Percentiles rank a stretch among this genome's conserved stretches.
phyloP scores from a whole-genome alignment of 495 filamentous ascomycete genomes.

The Baudoinia panamericana region DNA sequence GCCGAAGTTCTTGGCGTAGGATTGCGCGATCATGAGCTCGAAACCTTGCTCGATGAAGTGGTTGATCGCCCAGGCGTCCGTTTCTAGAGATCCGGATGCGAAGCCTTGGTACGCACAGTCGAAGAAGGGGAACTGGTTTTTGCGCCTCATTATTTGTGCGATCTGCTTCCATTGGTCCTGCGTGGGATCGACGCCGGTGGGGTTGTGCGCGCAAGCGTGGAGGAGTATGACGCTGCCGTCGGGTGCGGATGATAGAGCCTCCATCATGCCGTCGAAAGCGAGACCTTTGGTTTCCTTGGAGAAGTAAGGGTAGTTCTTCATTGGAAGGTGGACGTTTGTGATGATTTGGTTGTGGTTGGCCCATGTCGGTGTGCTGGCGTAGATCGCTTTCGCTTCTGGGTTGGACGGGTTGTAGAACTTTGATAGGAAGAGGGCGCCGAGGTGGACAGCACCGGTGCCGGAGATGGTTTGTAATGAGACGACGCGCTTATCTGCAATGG shows the following conservation, averaged over 20 bases:
- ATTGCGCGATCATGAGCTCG: slow-evolving; percentile 90
- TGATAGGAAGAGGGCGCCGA: slow-evolving; percentile 76
- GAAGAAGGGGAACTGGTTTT: slow-evolving; percentile 94
- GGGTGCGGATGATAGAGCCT: slow-evolving; percentile 52
- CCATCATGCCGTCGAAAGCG: slow-evolving; percentile 79
- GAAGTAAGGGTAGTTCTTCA: slow-evolving; percentile 89
- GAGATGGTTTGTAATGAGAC: slow-evolving; percentile 53
- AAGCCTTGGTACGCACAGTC: slow-evolving; percentile 98
- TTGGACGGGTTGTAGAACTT: slow-evolving; percentile 51
- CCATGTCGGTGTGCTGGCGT: slow-evolving; percentile 92
- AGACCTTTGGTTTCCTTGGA: slow-evolving; percentile 70
- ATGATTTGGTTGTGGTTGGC: slow-evolving; percentile 99
- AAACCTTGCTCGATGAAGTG: slow-evolving; percentile 92
- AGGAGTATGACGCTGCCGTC: slow-evolving; percentile 75
- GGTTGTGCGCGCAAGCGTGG: slow-evolving; percentile 96
- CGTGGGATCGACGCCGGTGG: slow-evolving; percentile 92
- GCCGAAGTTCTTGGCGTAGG: slow-evolving; percentile 98
- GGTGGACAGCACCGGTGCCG: slow-evolving; percentile 80
- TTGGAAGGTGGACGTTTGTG: slow-evolving; percentile 68
- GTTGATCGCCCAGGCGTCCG: slow-evolving; percentile 79
- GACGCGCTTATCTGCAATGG: slow-evolving; percentile 71
- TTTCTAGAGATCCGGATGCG: slow-evolving; percentile 74
- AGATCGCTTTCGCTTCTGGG: slow-evolving; percentile 49
- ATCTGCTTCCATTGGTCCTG: slow-evolving; percentile 88
- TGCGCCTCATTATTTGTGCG: slow-evolving; percentile 55